Percentiles rank a stretch among this genome's conserved stretches.
phyloP scores from a whole-genome alignment of 192 early-diverging fungal species.

The Backusella psychrophila region DNA sequence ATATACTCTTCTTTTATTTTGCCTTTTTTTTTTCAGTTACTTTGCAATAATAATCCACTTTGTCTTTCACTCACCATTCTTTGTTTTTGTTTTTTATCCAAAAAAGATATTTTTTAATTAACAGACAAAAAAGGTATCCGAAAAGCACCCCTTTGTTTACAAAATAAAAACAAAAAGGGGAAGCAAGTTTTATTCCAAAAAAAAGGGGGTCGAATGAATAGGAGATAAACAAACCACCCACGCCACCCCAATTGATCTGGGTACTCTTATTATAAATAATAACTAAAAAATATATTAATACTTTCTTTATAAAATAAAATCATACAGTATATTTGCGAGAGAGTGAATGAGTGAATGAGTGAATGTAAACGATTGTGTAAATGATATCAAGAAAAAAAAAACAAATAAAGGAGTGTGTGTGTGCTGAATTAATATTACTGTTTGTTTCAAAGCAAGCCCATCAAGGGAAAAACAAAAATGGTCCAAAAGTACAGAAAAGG shows the following conservation, averaged over 20 bases:
- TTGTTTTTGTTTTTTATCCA: neutral
- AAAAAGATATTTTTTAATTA: neutral
- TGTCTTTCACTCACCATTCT: neutral
- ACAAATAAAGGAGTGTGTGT: neutral
- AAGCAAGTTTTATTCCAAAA: neutral
- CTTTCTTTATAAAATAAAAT: neutral
- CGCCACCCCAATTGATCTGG: slow-evolving; percentile 1
- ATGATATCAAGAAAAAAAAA: neutral
- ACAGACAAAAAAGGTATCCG: neutral
- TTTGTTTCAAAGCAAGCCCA: neutral
- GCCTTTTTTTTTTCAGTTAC: neutral
- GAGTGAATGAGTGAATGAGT: slow-evolving; percentile 1
- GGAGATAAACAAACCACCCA: neutral
- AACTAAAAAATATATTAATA: neutral
- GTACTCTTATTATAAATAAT: neutral
- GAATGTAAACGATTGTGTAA: neutral
- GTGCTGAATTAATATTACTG: neutral
- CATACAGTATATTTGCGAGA: neutral
- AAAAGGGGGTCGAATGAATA: neutral
- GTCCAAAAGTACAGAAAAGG: neutral
- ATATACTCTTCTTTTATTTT: neutral
- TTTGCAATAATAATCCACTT: neutral
- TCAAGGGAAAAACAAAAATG: neutral
- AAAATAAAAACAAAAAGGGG: neutral
- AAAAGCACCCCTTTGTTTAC: neutral